These are phyloP conservation scores for Trametes versicolor DNA, from an alignment of 1,284 basidiomycete species.

Conservation along the genomic window DNA sequence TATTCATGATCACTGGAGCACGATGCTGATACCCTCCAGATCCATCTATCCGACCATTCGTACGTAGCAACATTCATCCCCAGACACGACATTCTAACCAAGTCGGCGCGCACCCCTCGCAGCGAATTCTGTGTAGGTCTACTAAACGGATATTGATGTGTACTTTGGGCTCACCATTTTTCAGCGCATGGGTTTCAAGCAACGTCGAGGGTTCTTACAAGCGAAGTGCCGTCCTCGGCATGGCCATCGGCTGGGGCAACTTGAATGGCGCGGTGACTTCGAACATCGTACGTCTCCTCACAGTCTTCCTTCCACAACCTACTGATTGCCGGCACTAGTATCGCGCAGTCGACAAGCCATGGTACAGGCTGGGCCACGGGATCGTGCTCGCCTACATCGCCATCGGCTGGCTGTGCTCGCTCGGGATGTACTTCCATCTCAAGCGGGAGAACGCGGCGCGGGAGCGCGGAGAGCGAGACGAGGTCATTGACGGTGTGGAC, in stretches of 20 bases:
- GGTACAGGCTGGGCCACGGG: slow-evolving; percentile 74
- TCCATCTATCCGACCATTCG: slow-evolving; percentile 59
- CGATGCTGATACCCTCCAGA: slow-evolving; percentile 36
- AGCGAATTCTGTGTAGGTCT: slow-evolving; percentile 59
- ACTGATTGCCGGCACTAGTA: slow-evolving; percentile 53
- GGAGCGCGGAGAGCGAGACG: slow-evolving; percentile 71
- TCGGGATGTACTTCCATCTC: slow-evolving; percentile 57
- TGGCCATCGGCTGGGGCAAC: slow-evolving; percentile 77
- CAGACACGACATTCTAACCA: neutral
- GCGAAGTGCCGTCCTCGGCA: slow-evolving; percentile 74
- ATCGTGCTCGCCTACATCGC: slow-evolving; percentile 78
- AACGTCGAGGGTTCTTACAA: slow-evolving; percentile 75
- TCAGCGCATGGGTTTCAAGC: slow-evolving; percentile 59
- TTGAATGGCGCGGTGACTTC: slow-evolving; percentile 77
- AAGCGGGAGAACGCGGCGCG: slow-evolving; percentile 68
- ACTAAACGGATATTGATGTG: neutral
- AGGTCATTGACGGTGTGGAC: slow-evolving; percentile 65
- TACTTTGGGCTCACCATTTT: neutral
- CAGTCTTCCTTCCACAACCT: neutral
- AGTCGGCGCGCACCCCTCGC: neutral
- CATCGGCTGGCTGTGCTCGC: slow-evolving; percentile 65
- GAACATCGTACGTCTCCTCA: slow-evolving; percentile 61
- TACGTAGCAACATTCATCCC: slow-evolving; percentile 39
- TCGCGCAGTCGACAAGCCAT: slow-evolving; percentile 70
- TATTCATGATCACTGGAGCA: neutral